Percentiles rank a stretch among this genome's conserved stretches.
Conservation (phyloP, 495 filamentous ascomycete genomes). For the Parmelia sp. region DNA sequence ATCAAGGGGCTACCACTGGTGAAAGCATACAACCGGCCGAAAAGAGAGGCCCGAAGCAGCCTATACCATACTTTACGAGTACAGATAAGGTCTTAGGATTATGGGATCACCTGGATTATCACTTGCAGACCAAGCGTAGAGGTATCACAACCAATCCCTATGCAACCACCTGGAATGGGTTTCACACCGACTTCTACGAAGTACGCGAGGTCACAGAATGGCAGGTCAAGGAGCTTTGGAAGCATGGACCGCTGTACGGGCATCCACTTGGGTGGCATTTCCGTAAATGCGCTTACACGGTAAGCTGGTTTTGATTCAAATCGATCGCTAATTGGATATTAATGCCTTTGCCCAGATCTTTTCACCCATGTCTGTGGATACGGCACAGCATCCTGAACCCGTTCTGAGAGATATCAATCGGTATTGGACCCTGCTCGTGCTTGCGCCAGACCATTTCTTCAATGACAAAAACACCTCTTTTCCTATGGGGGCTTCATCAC, state of each 20-base stretch:
- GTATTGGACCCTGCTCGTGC: constrained; percentile 26
- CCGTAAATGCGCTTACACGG: constrained; percentile 28
- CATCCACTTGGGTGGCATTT: constrained; percentile 28
- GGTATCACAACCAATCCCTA: constrained; percentile 21
- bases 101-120: constrained; percentile 24
- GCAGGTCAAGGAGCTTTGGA: constrained; percentile 26
- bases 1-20: constrained; percentile 26
- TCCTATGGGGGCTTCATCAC: constrained; percentile 21
- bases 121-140: constrained; percentile 24
- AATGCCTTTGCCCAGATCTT: constrained; percentile 18
- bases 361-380: constrained; percentile 12
- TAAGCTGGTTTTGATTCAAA: constrained; percentile 2
- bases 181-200: constrained; percentile 28
- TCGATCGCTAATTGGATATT: background rate
- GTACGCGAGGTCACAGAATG: constrained; percentile 22
- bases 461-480: constrained; percentile 25
- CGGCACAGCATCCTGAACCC: background rate
- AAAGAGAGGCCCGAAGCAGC: constrained; percentile 14
- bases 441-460: constrained; percentile 26
- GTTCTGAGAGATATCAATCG: background rate
- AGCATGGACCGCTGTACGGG: constrained; percentile 27
- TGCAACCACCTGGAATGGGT: constrained; percentile 16
- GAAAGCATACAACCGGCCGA: constrained; percentile 17
- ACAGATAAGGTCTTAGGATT: constrained; percentile 20
- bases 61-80: constrained; percentile 26